A percentile compares a stretch with the other conserved stretches of the same genome.
phyloP scores from a whole-genome alignment of 2,329 filamentous ascomycete species.

The Grosmannia huntii region DNA sequence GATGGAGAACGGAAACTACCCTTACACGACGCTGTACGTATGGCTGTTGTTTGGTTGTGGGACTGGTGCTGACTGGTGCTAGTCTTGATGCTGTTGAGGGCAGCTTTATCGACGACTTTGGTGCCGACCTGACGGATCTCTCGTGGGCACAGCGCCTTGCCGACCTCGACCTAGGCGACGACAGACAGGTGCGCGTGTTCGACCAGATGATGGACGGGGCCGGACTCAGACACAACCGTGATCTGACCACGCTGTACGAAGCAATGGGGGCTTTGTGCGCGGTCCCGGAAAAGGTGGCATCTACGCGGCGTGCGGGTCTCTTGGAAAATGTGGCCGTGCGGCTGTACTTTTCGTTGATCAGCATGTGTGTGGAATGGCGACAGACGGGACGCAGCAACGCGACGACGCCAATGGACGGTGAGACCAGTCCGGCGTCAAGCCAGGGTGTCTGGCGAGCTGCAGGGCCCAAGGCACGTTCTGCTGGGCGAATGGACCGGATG shows the following conservation, averaged over 20 bases:
- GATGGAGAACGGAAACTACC: conserved; percentile 1
- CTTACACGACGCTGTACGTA: conserved; percentile 10
- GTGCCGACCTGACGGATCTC: conserved; percentile 3
- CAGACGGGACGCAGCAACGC: not conserved
- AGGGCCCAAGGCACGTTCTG: not conserved
- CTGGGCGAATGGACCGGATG: not conserved
- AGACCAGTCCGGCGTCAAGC: not conserved
- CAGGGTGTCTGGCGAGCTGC: no score
- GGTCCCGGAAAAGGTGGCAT: not conserved
- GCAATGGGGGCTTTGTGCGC: conserved; percentile 7
- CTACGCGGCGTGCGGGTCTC: conserved; percentile 2
- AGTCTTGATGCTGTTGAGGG: conserved; percentile 8
- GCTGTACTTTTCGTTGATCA: conserved; percentile 12
- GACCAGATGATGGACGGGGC: not conserved
- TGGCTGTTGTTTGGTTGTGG: not conserved
- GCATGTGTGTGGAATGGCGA: conserved; percentile 9
- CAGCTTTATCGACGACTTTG: conserved; percentile 2
- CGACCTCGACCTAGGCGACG: conserved; percentile 1
- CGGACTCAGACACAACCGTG: not conserved
- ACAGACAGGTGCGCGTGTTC: conserved; percentile 1
- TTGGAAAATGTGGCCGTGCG: conserved; percentile 7
- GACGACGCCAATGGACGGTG: not conserved
- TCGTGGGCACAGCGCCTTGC: conserved; percentile 5
- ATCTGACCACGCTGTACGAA: conserved; percentile 5
- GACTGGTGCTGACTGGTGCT: not conserved